Conservation (phyloP, 306 rosid genomes). For the Gastrolobium bilobum region DNA sequence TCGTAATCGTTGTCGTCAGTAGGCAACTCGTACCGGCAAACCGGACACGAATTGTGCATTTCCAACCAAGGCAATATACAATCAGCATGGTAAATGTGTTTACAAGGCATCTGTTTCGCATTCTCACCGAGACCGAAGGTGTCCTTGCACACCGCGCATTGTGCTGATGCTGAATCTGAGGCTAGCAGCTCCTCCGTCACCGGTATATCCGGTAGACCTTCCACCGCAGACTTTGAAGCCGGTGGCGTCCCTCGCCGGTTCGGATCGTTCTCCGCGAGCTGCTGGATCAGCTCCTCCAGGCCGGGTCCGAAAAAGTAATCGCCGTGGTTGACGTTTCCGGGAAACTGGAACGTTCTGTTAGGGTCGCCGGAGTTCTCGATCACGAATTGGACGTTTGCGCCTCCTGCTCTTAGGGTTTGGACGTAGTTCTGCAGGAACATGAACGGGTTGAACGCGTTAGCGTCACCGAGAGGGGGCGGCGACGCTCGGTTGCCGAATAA, state of each 20-base stretch:
- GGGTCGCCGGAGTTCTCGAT: conserved; percentile 69
- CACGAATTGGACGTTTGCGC: conserved; percentile 81
- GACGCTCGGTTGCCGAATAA: conserved; percentile 57
- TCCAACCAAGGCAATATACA: conserved; percentile 93
- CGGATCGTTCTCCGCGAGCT: conserved; percentile 93
- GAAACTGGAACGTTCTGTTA: conserved; percentile 52
- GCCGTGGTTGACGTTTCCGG: conserved; percentile 71
- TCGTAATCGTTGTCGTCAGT: conserved; percentile 89
- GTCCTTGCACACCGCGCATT: conserved; percentile 95
- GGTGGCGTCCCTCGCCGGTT: conserved; percentile 92
- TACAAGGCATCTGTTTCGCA: conserved; percentile 91
- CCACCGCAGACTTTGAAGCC: conserved; percentile 73
- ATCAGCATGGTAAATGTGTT: conserved; percentile 83
- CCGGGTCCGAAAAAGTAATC: conserved; percentile 96
- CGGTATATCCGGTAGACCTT: conserved; percentile 64
- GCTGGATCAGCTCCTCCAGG: conserved; percentile 94
- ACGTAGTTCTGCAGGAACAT: conserved; percentile 78
- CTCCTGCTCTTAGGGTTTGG: conserved; percentile 67
- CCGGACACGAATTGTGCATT: conserved; percentile 92
- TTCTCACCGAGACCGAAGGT: conserved; percentile 71
- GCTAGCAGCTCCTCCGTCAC: conserved; percentile 70
- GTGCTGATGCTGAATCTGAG: conserved; percentile 77
- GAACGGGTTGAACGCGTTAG: conserved; percentile 69
- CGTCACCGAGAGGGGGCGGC: conserved; percentile 57
- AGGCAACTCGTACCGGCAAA: conserved; percentile 91